These are phyloP conservation scores for Stemphylium beticola DNA, from an alignment of 2,329 filamentous ascomycete genomes.

Conservation along the genomic window DNA sequence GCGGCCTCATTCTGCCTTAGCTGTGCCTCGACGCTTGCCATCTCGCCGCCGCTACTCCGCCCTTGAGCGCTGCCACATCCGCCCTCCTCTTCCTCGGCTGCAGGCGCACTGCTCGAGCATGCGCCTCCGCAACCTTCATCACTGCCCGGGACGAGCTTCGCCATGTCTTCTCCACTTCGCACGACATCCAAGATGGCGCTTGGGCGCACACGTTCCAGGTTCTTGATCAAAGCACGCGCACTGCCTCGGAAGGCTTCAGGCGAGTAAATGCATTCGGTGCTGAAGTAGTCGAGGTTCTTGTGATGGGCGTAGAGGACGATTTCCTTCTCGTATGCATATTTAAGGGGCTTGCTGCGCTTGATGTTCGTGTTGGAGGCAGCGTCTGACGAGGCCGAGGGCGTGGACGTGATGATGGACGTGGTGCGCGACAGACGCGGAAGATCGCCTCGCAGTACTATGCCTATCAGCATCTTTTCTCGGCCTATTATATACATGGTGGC, in stretches of 20 bases:
- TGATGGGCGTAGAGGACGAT: conserved; percentile 98
- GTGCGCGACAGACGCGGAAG: conserved; percentile 84
- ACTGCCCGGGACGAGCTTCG: conserved; percentile 72
- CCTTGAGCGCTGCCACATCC: conserved; percentile 79
- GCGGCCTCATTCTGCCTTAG: conserved; percentile 70
- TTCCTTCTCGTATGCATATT: conserved; percentile 99
- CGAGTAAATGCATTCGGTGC: conserved; percentile 97
- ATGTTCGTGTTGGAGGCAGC: conserved; percentile 72
- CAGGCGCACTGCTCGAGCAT: conserved; percentile 41
- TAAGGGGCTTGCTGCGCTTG: conserved; percentile 93
- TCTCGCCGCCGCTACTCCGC: conserved; percentile 72
- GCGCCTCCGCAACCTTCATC: conserved; percentile 44
- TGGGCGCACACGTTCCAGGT: conserved; percentile 87
- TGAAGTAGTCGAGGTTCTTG: conserved; percentile 97
- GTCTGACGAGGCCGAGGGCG: conserved; percentile 60
- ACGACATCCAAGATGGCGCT: conserved; percentile 96
- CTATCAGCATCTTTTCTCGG: conserved; percentile 11
- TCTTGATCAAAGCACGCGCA: conserved; percentile 91
- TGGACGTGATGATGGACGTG: conserved; percentile 81
- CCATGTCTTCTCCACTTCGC: conserved; percentile 94
- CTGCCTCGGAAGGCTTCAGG: conserved; percentile 96
- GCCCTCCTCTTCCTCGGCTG: conserved; percentile 65
- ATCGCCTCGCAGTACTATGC: conserved; percentile 77
- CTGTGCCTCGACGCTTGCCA: conserved; percentile 80
- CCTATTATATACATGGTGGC: not conserved